Evolutionary conservation across 441 rosid species (phyloP), one percentile per base, ranked within the genome.

Genomic region (Macaranga tanarius): DNA sequence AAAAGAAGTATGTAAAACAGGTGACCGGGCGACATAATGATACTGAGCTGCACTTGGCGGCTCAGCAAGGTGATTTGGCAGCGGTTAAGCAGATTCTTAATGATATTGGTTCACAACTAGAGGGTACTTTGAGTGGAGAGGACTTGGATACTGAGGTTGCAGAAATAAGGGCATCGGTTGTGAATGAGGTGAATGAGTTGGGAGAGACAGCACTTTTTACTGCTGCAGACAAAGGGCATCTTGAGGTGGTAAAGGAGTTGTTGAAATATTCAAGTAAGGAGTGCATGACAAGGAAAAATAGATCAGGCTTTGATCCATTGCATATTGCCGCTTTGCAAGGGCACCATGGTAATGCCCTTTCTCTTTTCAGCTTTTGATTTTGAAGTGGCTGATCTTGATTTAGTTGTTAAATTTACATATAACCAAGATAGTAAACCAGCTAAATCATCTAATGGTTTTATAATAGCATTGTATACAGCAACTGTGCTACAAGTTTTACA

Each of bases 11-110:
- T 75, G 97, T 94, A 12, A 94, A 94, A 83, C 99, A 94, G 77
- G 97, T 94, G 50, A 94, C 99, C 0, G 99, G 99, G 62, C 96
- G 97, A n/a, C 92, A 94, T 75, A 94, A 94, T 40, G 97, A 94
- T 74, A 92, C 99, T 0, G 97, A 91, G 84, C 92, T 95, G 50
- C 99, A 90, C 69, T 79, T 92, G 67, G 91, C 95, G 0, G 97
- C 98, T 44, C 96, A 93, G 80, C 91, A 93, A 0, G 97, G 96
- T 34, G 96, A 93, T 85, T 73, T 92, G 77, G 87, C 78, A 0
- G 95, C 93, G 16, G 93, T 90, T 8, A 90, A 80, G 80, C 95
- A 85, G 95, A 90, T 93, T 74, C 90, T 93, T 13, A 65, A 84
- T 28, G 95, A 80, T 65, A 93, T 93, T 61, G 82, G 79, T 76